These are phyloP conservation scores for Saturnispora halmiae DNA, from an alignment of 805 yeast genomes.

Conservation along the genomic window DNA sequence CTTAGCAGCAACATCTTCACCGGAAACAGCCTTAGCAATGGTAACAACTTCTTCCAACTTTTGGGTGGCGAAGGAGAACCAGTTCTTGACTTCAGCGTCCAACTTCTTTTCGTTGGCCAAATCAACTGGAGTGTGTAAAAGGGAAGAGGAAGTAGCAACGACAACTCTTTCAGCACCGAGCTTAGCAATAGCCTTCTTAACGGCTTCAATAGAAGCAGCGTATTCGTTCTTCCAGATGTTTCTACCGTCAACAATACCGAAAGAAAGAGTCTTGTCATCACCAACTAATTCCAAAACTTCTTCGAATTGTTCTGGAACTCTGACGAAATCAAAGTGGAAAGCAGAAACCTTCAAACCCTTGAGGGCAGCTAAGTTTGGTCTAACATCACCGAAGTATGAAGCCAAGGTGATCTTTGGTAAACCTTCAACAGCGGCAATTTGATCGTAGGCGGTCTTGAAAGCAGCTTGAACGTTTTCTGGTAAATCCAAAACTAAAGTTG, in stretches of 20 bases:
- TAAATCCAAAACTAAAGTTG: conserved; percentile 88
- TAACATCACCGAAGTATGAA: conserved; percentile 96
- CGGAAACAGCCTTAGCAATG: conserved; percentile 80
- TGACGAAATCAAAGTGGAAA: conserved; percentile 92
- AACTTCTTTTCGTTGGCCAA: conserved; percentile 86
- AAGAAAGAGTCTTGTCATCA: conserved; percentile 74
- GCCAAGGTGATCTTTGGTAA: conserved; percentile 77
- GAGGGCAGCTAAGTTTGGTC: conserved; percentile 89
- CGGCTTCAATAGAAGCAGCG: conserved; percentile 73
- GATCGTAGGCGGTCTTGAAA: conserved; percentile 80
- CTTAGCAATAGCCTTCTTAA: conserved; percentile 73
- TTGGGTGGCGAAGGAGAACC: conserved; percentile 98
- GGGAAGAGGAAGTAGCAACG: conserved; percentile 93
- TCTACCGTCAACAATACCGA: conserved; percentile 98
- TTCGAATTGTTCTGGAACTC: conserved; percentile 93
- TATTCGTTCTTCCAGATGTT: conserved; percentile 99
- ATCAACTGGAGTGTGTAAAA: conserved; percentile 98
- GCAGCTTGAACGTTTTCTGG: conserved; percentile 77
- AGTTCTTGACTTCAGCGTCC: conserved; percentile 84
- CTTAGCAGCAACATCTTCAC: conserved; percentile 70
- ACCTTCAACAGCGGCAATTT: conserved; percentile 55
- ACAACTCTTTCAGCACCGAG: conserved; percentile 80
- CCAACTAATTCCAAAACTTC: conserved; percentile 61
- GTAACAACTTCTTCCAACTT: conserved; percentile 86
- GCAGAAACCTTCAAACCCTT: conserved; percentile 88